Conservation (phyloP, 2,329 filamentous ascomycete species). For the Fulvia fulva region DNA sequence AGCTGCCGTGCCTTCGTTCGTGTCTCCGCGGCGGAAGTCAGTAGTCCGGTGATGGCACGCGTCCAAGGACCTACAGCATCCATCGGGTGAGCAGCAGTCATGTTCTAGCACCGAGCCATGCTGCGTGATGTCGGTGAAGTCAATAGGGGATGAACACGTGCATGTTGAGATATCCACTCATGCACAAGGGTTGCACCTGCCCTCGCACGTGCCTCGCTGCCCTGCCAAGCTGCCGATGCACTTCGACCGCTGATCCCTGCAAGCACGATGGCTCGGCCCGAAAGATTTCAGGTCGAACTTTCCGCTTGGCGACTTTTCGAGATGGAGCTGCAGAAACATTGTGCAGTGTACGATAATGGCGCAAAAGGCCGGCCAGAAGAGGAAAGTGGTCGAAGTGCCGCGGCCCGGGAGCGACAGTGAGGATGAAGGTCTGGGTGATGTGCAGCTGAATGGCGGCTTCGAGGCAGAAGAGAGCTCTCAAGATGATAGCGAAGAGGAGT, state of each 20-base stretch:
- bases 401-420: constrained; percentile 28
- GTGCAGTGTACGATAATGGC: constrained; percentile 17
- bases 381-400: constrained; percentile 40
- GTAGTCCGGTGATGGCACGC: too few relatives aligned
- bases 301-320: constrained; percentile 4
- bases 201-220: too few relatives aligned
- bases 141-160: too few relatives aligned
- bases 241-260: background rate
- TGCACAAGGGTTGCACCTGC: background rate
- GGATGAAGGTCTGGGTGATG: constrained; percentile 38
- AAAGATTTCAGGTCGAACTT: background rate
- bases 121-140: too few relatives aligned
- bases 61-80: too few relatives aligned
- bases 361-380: constrained; percentile 39
- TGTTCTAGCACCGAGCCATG: too few relatives aligned
- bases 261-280: background rate
- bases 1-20: background rate
- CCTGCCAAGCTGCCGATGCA: too few relatives aligned
- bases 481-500: constrained; percentile 32
- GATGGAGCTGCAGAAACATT: background rate
- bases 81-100: too few relatives aligned
- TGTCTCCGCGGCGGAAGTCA: too few relatives aligned
- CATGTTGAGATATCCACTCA: background rate
- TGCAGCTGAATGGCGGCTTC: constrained; percentile 24
- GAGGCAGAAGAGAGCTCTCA: constrained; percentile 33